A percentile compares a stretch with the other conserved stretches of the same genome.
Conservation (phyloP, 2,329 filamentous ascomycete species). For the Fusarium kyushuense region DNA sequence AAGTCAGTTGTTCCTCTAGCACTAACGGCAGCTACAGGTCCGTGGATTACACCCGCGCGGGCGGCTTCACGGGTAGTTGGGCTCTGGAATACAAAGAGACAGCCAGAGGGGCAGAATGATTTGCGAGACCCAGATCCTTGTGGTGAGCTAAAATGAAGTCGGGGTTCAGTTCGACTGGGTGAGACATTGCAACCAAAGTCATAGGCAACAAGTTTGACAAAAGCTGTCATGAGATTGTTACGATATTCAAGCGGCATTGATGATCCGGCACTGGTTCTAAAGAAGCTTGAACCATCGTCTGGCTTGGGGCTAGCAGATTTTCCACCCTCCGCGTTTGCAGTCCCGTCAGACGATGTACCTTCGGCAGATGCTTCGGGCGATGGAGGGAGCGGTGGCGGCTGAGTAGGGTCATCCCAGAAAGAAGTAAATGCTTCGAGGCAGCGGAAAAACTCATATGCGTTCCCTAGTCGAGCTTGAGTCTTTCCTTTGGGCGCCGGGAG, state of each 20-base stretch:
- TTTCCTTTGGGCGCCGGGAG: slow-evolving; percentile 67
- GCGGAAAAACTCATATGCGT: slow-evolving; percentile 74
- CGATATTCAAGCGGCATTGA: slow-evolving; percentile 70
- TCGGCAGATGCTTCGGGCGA: slow-evolving; percentile 51
- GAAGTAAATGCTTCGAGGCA: slow-evolving; percentile 69
- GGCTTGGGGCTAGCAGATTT: slow-evolving; percentile 31
- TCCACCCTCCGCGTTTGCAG: slow-evolving; percentile 12
- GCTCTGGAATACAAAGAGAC: slow-evolving; percentile 70
- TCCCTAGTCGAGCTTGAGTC: slow-evolving; percentile 67
- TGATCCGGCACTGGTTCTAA: slow-evolving; percentile 63
- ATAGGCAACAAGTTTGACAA: slow-evolving; percentile 73
- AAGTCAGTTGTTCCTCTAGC: slow-evolving; percentile 68
- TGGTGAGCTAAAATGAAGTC: slow-evolving; percentile 65
- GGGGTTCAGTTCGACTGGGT: slow-evolving; percentile 68
- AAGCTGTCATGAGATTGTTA: slow-evolving; percentile 67
- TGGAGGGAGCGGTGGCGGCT: slow-evolving; percentile 48
- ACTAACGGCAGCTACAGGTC: slow-evolving; percentile 71
- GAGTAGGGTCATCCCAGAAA: slow-evolving; percentile 73
- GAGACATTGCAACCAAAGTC: slow-evolving; percentile 74
- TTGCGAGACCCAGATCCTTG: slow-evolving; percentile 52
- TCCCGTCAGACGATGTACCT: slow-evolving; percentile 25
- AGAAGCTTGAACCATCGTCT: slow-evolving; percentile 23
- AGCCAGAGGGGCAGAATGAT: slow-evolving; percentile 70
- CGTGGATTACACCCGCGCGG: slow-evolving; percentile 69
- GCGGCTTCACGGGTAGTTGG: slow-evolving; percentile 71